These are phyloP conservation scores for Russula dissimulans DNA, from an alignment of 768 basidiomycete genomes.

Conservation along the genomic window DNA sequence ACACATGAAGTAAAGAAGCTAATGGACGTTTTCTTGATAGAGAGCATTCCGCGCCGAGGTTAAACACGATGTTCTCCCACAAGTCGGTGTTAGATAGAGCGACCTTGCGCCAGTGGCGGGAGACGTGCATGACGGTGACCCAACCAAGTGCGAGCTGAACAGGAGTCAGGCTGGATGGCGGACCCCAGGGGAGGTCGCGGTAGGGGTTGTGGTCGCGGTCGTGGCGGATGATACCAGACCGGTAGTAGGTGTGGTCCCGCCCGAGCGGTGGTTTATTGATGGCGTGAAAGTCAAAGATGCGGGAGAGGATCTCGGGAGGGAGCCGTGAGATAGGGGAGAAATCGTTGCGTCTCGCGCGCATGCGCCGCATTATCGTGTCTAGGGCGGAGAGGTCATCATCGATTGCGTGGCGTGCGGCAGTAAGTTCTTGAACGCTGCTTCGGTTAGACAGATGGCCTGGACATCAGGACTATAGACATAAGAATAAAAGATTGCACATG, in stretches of 20 bases:
- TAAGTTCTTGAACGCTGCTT: neutral
- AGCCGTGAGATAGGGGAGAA: neutral
- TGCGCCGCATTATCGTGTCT: neutral
- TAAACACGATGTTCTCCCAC: neutral
- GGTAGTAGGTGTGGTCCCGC: neutral
- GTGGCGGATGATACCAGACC: too few species aligned
- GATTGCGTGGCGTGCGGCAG: neutral
- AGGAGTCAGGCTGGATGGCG: neutral
- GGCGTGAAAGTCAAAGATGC: neutral
- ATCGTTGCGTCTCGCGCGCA: neutral
- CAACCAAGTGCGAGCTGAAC: neutral
- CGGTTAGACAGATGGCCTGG: neutral
- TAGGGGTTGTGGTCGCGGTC: too few species aligned
- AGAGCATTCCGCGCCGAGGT: neutral
- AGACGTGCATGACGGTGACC: conserved; percentile 2
- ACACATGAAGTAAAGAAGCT: too few species aligned
- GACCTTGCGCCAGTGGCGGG: conserved; percentile 2
- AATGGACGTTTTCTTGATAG: too few species aligned
- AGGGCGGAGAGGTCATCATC: neutral
- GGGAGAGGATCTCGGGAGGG: conserved; percentile 1
- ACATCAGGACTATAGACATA: neutral
- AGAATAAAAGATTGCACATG: neutral
- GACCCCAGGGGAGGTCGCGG: too few species aligned
- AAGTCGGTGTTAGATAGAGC: neutral
- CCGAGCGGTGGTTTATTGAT: neutral